phyloP scores from a whole-genome alignment of 192 early-diverging fungal genomes.

The Umbelopsis isabellina region DNA sequence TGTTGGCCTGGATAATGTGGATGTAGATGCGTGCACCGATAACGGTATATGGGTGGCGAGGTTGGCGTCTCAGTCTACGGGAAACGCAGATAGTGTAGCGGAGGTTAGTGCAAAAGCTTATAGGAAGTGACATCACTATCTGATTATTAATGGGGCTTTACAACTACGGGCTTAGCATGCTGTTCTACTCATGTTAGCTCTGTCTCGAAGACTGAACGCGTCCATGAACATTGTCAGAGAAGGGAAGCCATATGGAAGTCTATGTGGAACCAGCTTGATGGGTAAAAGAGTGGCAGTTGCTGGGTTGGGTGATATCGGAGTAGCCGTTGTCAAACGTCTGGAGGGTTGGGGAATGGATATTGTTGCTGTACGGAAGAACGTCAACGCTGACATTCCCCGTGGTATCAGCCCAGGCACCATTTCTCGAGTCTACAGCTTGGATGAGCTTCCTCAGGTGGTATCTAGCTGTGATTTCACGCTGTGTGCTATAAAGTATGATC shows the following conservation, averaged over 20 bases:
- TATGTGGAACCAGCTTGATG: conserved; percentile 25
- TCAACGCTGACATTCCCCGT: conserved; percentile 33
- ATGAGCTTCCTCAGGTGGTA: conserved; percentile 43
- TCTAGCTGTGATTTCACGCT: conserved; percentile 43
- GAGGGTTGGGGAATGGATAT: conserved; percentile 47
- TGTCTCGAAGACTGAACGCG: not conserved
- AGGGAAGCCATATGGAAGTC: not conserved
- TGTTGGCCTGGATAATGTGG: conserved; percentile 25
- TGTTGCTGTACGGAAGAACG: conserved; percentile 34
- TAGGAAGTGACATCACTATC: not conserved
- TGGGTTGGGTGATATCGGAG: conserved; percentile 62
- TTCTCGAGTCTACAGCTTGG: conserved; percentile 32
- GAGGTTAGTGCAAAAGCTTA: not conserved
- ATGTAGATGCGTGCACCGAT: conserved; percentile 18
- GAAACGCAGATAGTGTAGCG: conserved; percentile 25
- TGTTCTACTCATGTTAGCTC: conserved; percentile 22
- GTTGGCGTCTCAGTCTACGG: conserved; percentile 9
- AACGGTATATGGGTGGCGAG: conserved; percentile 25
- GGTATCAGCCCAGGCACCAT: conserved; percentile 27
- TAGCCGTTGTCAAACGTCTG: conserved; percentile 53
- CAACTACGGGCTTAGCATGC: not conserved
- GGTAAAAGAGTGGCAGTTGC: conserved; percentile 59
- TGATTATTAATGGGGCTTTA: not conserved
- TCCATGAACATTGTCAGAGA: not conserved
- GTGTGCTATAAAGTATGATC: conserved; percentile 42